Base-by-base conservation (phyloP, 495 filamentous ascomycete genomes). In the Tuber calosporum region DNA sequence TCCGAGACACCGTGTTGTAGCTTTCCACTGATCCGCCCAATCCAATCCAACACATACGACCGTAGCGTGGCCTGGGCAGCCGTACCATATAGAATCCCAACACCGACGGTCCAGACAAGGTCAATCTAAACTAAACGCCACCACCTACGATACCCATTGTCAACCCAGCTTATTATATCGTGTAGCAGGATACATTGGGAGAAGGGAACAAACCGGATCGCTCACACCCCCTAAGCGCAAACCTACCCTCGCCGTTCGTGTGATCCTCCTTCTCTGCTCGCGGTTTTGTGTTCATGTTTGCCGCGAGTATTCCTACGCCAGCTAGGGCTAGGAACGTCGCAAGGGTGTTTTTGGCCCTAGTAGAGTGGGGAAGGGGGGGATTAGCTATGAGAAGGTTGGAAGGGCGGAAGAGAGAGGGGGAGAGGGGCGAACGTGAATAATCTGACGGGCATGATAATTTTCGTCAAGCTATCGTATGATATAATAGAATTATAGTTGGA, bases 201-300 rank as follows among this genome's bases (percentile, higher is more conserved):
- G 26, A 62, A 62, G 26, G 53, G 5, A 34, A 13, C 11, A 62
- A 62, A 62, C 53, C 53, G 26, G 53, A 62, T 26, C 53, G 53
- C 26, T 62, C 53, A 62, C 53, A 62, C 13, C 53, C 53, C 53
- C 53, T 13, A 62, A 62, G 53, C 53, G 53, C 53, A 62, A 62
- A 62, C 26, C 53, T 26, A 34, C 53, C 26, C 53, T 62, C 53
- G 4, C 13, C 26, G 26, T 62, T 62, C 26, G 53, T 6, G 53
- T 26, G 53, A 26, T 15, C 53, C 53, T 62, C 26, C 53, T 62
- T n/a, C 26, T 62, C 53, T 13, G 26, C 53, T 9, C 30, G 53
- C 11, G 53, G 30, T 15, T 30, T 62, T 17, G 53, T 13, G 4
- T 62, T 62, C 53, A 62, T 62, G 11, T 34, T 62, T 4, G 13